Evolutionary conservation across 1,139 yeast genomes (phyloP).

Genomic region (Lodderomyces theae): DNA sequence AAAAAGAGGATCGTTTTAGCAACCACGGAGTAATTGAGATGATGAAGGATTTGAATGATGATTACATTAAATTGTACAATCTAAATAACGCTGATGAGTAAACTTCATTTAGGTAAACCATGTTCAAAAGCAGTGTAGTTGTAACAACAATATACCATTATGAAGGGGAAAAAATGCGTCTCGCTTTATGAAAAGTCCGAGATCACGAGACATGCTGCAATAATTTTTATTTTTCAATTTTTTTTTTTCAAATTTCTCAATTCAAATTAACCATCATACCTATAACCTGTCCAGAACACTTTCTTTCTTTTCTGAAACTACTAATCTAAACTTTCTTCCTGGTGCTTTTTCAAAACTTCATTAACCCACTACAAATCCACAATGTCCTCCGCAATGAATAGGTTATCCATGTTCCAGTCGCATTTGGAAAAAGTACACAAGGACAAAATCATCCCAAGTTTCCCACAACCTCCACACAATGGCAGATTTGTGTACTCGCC

Average conservation of each 20-base stretch:
- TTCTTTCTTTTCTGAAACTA: too few species aligned
- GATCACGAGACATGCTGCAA: slow-evolving; percentile 7
- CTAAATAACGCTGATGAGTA: slow-evolving; percentile 42
- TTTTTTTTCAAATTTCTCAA: neutral
- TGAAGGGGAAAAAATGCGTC: neutral
- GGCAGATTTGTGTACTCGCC: slow-evolving; percentile 1
- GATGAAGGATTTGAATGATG: slow-evolving; percentile 50
- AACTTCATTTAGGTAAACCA: neutral
- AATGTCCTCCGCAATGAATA: slow-evolving; percentile 14
- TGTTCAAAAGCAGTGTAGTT: neutral
- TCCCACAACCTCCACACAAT: neutral
- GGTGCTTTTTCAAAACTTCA: too few species aligned
- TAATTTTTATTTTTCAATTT: too few species aligned
- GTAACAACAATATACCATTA: neutral
- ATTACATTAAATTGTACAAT: slow-evolving; percentile 48
- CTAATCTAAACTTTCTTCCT: too few species aligned
- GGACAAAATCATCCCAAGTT: neutral
- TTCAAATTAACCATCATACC: too few species aligned
- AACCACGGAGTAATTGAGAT: slow-evolving; percentile 60
- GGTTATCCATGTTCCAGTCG: slow-evolving; percentile 21
- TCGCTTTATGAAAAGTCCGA: slow-evolving; percentile 3
- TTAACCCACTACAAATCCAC: too few species aligned
- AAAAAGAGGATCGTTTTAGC: slow-evolving; percentile 22
- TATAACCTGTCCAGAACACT: too few species aligned
- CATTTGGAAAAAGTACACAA: slow-evolving; percentile 15